Evolutionary conservation across 768 basidiomycete species (phyloP).

Genomic region (Lactarius trivialis): DNA sequence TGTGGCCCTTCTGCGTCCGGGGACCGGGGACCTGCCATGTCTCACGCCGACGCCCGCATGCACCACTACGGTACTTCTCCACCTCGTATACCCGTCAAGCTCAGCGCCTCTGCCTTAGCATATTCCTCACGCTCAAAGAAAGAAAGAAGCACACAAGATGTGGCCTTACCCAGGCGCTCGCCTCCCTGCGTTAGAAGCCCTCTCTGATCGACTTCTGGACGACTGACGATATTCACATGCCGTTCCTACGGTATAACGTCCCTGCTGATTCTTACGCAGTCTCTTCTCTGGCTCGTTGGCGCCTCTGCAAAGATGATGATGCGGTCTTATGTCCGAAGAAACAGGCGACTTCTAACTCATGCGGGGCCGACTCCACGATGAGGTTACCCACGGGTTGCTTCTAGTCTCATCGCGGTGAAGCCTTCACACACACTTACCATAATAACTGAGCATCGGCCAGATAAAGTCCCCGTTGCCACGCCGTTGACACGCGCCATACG

Average conservation of each 20-base stretch:
- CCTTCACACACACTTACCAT: neutral
- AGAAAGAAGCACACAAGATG: neutral
- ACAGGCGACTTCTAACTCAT: neutral
- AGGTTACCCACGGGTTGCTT: neutral
- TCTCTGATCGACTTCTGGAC: neutral
- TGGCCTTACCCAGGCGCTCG: neutral
- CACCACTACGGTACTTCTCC: neutral
- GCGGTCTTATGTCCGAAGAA: neutral
- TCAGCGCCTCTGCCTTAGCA: neutral
- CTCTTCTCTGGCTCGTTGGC: neutral
- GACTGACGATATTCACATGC: neutral
- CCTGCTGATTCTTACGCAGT: neutral
- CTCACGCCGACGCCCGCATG: neutral
- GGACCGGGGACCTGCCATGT: neutral
- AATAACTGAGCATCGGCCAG: neutral
- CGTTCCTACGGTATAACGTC: neutral
- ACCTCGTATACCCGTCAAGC: neutral
- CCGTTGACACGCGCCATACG: neutral
- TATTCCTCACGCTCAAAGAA: neutral
- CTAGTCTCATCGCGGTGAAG: neutral
- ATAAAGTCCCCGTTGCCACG: no score
- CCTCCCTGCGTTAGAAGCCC: neutral
- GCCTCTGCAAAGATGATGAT: neutral
- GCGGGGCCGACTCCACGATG: neutral
- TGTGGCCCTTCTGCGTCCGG: neutral